Conservation (phyloP, 2,329 filamentous ascomycete genomes). For the Metarhizium album region DNA sequence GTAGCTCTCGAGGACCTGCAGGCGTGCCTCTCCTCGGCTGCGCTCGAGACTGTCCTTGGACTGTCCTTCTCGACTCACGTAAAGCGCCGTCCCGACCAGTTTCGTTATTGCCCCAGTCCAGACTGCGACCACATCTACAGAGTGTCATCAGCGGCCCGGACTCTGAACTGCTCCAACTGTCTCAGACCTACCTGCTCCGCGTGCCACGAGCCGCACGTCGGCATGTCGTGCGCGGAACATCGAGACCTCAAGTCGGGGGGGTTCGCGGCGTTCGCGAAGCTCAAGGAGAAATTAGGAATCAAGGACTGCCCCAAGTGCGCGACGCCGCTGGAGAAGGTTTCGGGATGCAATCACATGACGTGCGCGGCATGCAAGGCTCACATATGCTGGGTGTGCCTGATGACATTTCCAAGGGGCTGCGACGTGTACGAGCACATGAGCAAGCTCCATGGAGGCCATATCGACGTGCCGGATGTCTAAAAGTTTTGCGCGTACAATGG, state of each 20-base stretch:
- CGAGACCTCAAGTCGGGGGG: conserved; percentile 15
- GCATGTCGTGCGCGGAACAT: conserved; percentile 24
- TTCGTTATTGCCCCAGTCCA: conserved; percentile 31
- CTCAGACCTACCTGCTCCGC: conserved; percentile 21
- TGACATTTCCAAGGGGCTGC: conserved; percentile 16
- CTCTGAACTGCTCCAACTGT: conserved; percentile 27
- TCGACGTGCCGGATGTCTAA: too few relatives aligned
- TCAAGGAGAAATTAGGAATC: conserved; percentile 24
- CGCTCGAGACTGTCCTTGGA: conserved; percentile 27
- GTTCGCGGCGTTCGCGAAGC: conserved; percentile 15
- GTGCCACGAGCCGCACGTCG: conserved; percentile 24
- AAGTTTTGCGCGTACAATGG: too few relatives aligned
- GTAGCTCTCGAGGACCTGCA: conserved; percentile 17
- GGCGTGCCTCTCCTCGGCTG: conserved; percentile 17
- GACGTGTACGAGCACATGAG: conserved; percentile 19
- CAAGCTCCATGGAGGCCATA: conserved; percentile 8
- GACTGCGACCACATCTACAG: conserved; percentile 34
- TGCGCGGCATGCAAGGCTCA: conserved; percentile 30
- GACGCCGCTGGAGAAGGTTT: conserved; percentile 29
- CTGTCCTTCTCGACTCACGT: conserved; percentile 25
- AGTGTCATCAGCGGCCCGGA: conserved; percentile 3
- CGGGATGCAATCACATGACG: conserved; percentile 36
- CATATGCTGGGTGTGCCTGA: conserved; percentile 38
- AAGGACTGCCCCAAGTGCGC: conserved; percentile 31
- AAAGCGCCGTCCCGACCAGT: conserved; percentile 16